These are phyloP conservation scores for Entomortierella parvispora DNA, from an alignment of 192 early-diverging fungal species.

Conservation along the genomic window DNA sequence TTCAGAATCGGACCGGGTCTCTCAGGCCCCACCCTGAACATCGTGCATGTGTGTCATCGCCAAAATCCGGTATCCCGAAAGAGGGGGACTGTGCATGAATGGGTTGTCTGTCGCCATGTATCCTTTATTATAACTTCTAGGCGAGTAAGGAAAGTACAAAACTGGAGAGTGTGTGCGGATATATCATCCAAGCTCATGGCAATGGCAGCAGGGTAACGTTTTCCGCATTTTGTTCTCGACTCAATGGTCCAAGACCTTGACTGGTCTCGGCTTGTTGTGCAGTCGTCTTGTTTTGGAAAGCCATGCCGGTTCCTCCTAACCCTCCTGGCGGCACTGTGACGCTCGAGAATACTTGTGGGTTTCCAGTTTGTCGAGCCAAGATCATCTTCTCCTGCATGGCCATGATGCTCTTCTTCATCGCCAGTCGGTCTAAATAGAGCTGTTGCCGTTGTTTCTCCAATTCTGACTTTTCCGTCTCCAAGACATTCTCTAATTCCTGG, in stretches of 20 bases:
- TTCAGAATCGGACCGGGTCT: too few relatives aligned
- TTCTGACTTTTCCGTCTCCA: slow-evolving; percentile 90
- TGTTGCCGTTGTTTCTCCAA: slow-evolving; percentile 74
- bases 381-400: slow-evolving; percentile 55
- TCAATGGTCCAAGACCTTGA: slow-evolving; percentile 13
- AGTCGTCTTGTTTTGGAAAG: slow-evolving; percentile 33
- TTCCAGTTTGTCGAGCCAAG: slow-evolving; percentile 36
- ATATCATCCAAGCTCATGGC: slow-evolving; percentile 4
- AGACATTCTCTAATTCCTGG: slow-evolving; percentile 86
- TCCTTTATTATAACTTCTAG: too few relatives aligned
- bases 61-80: too few relatives aligned
- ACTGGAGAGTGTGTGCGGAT: too few relatives aligned
- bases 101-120: too few relatives aligned
- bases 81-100: too few relatives aligned
- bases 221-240: slow-evolving; percentile 20
- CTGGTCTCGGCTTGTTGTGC: slow-evolving; percentile 8
- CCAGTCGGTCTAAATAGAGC: slow-evolving; percentile 69
- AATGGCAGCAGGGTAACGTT: slow-evolving; percentile 30
- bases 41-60: too few relatives aligned
- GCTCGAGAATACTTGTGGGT: slow-evolving; percentile 40
- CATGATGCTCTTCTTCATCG: slow-evolving; percentile 62
- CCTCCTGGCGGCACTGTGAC: slow-evolving; percentile 40
- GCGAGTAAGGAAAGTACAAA: too few relatives aligned
- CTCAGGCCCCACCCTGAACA: too few relatives aligned
- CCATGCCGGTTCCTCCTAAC: slow-evolving; percentile 35